These are phyloP conservation scores for Cryptococcus sp. DNA, from an alignment of 1,284 basidiomycete genomes.

Conservation along the genomic window DNA sequence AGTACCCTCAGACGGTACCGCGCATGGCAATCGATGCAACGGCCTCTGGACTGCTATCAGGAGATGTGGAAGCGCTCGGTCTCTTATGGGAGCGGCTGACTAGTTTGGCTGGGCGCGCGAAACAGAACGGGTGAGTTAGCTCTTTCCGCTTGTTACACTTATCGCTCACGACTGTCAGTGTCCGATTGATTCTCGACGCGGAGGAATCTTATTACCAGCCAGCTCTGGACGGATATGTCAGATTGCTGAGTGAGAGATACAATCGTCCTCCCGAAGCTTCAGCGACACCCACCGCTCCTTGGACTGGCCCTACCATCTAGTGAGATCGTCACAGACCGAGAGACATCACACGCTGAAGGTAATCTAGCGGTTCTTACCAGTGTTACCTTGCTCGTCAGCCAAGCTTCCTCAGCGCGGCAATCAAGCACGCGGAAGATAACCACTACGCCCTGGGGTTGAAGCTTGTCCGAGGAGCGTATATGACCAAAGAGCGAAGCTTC, in stretches of 20 bases:
- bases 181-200: conserved; percentile 67
- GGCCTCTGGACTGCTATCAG: conserved; percentile 17
- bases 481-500: conserved; percentile 62
- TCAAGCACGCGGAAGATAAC: conserved; percentile 65
- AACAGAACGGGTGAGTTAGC: conserved; percentile 44
- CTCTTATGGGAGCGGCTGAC: conserved; percentile 62
- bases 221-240: conserved; percentile 70
- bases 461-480: conserved; percentile 88
- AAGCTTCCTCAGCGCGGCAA: conserved; percentile 62
- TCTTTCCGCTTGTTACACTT: neutral
- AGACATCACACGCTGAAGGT: neutral
- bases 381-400: conserved; percentile 68
- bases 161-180: conserved; percentile 8
- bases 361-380: conserved; percentile 67
- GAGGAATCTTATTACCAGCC: conserved; percentile 75
- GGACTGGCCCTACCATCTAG: conserved; percentile 10
- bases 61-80: conserved; percentile 61
- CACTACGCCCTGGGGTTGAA: conserved; percentile 81
- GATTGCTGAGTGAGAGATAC: conserved; percentile 68
- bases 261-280: conserved; percentile 58
- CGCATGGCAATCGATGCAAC: conserved; percentile 16
- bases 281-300: neutral
- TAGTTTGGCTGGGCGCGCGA: conserved; percentile 62
- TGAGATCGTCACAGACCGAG: conserved; percentile 1
- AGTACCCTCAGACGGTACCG: too few relatives aligned